These are phyloP conservation scores for Geotrichum histeridarum DNA, from an alignment of 1,139 yeast species.

Conservation along the genomic window DNA sequence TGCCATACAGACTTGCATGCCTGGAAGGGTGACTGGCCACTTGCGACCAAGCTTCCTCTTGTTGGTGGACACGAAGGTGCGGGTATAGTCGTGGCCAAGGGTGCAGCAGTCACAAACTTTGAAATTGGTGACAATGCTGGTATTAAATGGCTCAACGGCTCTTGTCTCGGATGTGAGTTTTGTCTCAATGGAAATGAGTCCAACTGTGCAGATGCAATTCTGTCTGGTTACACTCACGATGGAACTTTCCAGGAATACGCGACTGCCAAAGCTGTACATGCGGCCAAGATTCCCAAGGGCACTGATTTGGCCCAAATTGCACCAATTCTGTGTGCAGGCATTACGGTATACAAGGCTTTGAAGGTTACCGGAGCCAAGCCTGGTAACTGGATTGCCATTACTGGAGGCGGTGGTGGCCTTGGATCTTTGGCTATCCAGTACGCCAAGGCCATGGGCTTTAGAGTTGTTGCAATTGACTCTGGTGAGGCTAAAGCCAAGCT, in stretches of 20 bases:
- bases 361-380: slow-evolving; percentile 61
- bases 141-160: slow-evolving; percentile 64
- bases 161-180: slow-evolving; percentile 68
- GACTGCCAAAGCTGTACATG: slow-evolving; percentile 81
- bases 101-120: slow-evolving; percentile 62
- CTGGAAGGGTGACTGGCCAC: slow-evolving; percentile 71
- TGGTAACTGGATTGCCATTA: slow-evolving; percentile 75
- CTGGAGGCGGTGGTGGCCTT: slow-evolving; percentile 84
- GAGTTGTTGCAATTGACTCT: slow-evolving; percentile 72
- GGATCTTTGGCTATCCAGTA: slow-evolving; percentile 78
- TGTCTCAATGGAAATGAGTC: slow-evolving; percentile 66
- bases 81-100: slow-evolving; percentile 72
- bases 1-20: slow-evolving; percentile 69
- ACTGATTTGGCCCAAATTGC: slow-evolving; percentile 69
- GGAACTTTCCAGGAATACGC: slow-evolving; percentile 84
- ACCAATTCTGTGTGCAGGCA: slow-evolving; percentile 77
- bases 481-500: slow-evolving; percentile 60
- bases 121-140: slow-evolving; percentile 75
- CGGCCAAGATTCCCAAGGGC: slow-evolving; percentile 67
- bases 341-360: slow-evolving; percentile 78
- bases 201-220: slow-evolving; percentile 60
- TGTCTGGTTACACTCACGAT: slow-evolving; percentile 75
- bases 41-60: slow-evolving; percentile 58
- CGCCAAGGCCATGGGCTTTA: slow-evolving; percentile 76
- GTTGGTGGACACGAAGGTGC: slow-evolving; percentile 90